Conservation (phyloP, 2,329 filamentous ascomycete genomes). For the Aspergillus sp. region DNA sequence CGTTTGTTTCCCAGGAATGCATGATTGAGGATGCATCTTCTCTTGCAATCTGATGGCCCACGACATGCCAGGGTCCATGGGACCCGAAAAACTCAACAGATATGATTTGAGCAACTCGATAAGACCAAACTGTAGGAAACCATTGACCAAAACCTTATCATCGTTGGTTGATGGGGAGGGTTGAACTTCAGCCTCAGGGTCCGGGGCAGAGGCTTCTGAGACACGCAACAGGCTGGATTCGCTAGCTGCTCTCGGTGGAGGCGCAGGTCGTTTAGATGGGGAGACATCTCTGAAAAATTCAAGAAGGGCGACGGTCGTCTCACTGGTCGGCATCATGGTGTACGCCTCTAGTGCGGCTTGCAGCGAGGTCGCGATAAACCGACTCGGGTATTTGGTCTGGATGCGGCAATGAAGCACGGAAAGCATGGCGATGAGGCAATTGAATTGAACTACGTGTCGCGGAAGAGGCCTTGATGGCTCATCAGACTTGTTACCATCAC, state of each 20-base stretch:
- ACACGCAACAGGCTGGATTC: conserved; percentile 36
- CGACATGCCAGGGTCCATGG: conserved; percentile 36
- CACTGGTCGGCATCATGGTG: conserved; percentile 50
- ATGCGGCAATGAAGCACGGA: conserved; percentile 56
- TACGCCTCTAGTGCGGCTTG: conserved; percentile 59
- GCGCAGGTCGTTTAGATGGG: conserved; percentile 53
- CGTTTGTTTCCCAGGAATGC: conserved; percentile 45
- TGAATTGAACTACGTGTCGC: conserved; percentile 36
- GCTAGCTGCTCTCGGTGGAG: conserved; percentile 56
- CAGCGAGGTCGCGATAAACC: conserved; percentile 60
- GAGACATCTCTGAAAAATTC: conserved; percentile 55
- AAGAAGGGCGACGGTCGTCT: conserved; percentile 54
- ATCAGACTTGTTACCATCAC: conserved; percentile 13
- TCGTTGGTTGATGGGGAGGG: conserved; percentile 35
- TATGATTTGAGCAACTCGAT: conserved; percentile 60
- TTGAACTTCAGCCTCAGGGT: conserved; percentile 52
- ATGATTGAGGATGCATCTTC: conserved; percentile 49
- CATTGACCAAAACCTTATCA: conserved; percentile 49
- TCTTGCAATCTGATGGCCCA: conserved; percentile 52
- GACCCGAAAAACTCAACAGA: conserved; percentile 37
- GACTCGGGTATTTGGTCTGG: conserved; percentile 60
- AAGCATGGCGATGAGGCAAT: conserved; percentile 46
- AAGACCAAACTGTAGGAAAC: conserved; percentile 58
- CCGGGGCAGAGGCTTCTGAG: conserved; percentile 41
- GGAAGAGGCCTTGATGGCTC: conserved; percentile 12